Base-by-base conservation (phyloP, 176 grass and related monocot species). In the Phoenix dactylifera region DNA sequence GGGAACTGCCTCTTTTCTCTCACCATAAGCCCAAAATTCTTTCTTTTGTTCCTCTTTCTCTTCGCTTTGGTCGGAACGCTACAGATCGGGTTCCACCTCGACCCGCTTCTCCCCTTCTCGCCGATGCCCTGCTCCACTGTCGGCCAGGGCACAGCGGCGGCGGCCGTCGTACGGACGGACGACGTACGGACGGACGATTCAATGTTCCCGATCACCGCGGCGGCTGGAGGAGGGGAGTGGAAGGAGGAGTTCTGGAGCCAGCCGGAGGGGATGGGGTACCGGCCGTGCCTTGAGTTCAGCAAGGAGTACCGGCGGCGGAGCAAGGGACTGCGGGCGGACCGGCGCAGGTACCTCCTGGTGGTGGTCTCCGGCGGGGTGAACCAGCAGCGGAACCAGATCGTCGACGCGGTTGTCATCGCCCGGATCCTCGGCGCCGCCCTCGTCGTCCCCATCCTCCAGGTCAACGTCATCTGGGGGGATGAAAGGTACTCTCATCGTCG, bases 381-480 rank as follows among this genome's bases (percentile, higher is more conserved):
- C 50, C 80, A 83, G 68, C 80, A 83, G 69, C 49, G 73, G 51
- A 72, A 77, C 51, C 72, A 83, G 68, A 83, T 83, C 29, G 69
- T 83, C 51, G 80, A 83, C 60, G 80, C 80, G 0, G 80, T 83
- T 59, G 80, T 77, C 20, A 77, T 83, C 51, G 80, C 80, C 0
- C 54, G 68, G 17, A 77, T 83, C 49, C 80, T 83, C n/a, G 74
- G 80, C 2, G 80, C 80, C 14, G 63, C 74, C 54, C 66, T 83
- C 51, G 80, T 83, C 35, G 69, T 83, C 14, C 80, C 80, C 1
- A 59, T 83, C 49, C 71, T 83, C 53, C 80, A 83, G 60, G 80
- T 83, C 57, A 83, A 83, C 60, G 50, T 60, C 30, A 69, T 83
- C 53, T 83, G 80, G 80, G 69, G 74, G 1, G 80, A 83, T 59